A percentile compares a stretch with the other conserved stretches of the same genome.
phyloP scores from a whole-genome alignment of 2,329 filamentous ascomycete species.

The Cercospora sojina region DNA sequence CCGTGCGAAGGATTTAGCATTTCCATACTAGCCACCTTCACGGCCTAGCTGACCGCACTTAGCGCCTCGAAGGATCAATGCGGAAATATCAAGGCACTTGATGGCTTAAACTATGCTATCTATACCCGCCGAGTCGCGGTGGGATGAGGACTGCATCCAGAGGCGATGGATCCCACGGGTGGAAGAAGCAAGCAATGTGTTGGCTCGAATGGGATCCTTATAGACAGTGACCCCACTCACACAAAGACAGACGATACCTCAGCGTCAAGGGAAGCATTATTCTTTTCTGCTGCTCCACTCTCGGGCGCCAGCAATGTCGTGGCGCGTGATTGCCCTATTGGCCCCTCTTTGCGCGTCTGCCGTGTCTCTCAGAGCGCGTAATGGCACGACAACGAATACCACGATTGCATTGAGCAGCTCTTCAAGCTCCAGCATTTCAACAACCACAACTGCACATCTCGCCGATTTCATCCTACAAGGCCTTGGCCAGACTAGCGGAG shows the following conservation, averaged over 20 bases:
- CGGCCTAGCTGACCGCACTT: neutral
- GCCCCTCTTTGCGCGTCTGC: neutral
- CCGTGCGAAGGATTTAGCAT: neutral
- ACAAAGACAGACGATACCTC: neutral
- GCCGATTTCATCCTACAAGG: neutral
- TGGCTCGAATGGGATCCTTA: neutral
- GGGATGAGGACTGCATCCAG: neutral
- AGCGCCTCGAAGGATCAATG: neutral
- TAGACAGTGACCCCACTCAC: neutral
- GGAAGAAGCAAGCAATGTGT: neutral
- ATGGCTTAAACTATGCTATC: neutral
- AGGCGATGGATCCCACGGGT: neutral
- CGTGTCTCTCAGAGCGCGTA: neutral
- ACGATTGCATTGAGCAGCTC: neutral
- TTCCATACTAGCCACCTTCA: neutral
- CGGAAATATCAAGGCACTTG: neutral
- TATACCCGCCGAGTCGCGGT: neutral
- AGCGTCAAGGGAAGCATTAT: neutral
- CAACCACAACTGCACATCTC: neutral
- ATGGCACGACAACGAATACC: neutral
- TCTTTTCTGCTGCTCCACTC: neutral
- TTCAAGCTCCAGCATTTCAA: neutral
- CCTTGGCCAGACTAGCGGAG: neutral
- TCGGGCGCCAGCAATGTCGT: neutral
- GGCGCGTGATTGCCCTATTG: neutral